Conservation (phyloP, 345 rosid species). For the Toxicodendron radicans region DNA sequence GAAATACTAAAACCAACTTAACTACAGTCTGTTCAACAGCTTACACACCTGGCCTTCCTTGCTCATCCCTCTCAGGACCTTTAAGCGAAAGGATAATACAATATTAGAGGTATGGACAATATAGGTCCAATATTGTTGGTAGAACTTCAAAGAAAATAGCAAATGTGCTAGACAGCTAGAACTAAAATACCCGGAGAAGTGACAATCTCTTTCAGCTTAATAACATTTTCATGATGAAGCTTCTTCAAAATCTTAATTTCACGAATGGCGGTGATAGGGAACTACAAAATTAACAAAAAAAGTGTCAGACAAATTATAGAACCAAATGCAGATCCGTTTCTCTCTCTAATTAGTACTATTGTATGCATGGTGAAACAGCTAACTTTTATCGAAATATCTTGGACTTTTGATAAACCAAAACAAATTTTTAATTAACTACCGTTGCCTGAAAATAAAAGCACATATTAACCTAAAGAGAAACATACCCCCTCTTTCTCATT, state of each 20-base stretch:
- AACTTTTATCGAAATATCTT: background rate
- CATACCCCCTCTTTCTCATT: conserved; percentile 97
- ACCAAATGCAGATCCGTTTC: background rate
- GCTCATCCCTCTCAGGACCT: conserved; percentile 94
- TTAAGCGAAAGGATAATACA: conserved; percentile 4
- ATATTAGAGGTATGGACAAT: background rate
- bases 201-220: conserved; percentile 51
- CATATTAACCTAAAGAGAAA: background rate
- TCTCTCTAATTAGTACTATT: too few species aligned
- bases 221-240: conserved; percentile 54
- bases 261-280: conserved; percentile 54
- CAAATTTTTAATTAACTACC: background rate
- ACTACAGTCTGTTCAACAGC: background rate
- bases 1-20: background rate
- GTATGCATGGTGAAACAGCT: background rate
- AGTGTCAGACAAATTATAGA: background rate
- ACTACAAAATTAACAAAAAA: conserved; percentile 25
- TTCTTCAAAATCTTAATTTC: conserved; percentile 57
- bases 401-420: background rate
- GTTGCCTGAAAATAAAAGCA: too few species aligned
- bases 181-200: conserved; percentile 42
- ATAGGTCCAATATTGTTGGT: background rate
- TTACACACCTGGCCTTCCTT: conserved; percentile 81
- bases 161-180: background rate
- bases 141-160: background rate